Evolutionary conservation across 1,284 basidiomycete genomes (phyloP), one percentile per base, ranked within the genome.

Genomic region (Trichosporon sp.): DNA sequence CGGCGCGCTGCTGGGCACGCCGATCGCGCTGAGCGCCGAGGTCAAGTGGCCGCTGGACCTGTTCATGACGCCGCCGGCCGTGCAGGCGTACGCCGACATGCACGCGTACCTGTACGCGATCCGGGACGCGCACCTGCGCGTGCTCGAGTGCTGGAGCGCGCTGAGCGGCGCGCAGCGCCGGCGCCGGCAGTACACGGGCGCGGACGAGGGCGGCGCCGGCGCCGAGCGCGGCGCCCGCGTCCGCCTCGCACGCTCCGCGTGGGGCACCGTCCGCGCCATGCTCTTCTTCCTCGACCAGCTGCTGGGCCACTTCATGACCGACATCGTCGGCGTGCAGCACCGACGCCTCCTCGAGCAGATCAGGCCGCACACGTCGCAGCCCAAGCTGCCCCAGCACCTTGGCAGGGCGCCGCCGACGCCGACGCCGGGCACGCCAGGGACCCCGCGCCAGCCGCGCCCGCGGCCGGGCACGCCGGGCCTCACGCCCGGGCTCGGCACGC

Each of bases 31-130:
- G 29, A 87, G 86, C 1, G 93, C 92, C 77, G 85, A 81, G 8
- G 88, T 93, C 27, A 84, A 88, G 0, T 96, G 92, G 91, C 93
- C 94, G 0, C 86, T 96, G 62, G 92, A 96, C 80, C 88, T 95
- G 35, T 95, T 96, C 83, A 87, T 96, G 23, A 89, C 92, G 58
- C 85, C 89, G 11, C 84, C 88, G 0, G 92, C 94, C 75, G 85
- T 95, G 18, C 84, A 87, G 9, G 87, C 88, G 23, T 96, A 96
- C 77, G 88, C 88, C 0, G 87, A 87, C 31, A 83, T 96, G 64
- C 93, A 94, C 81, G 87, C 91, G 5, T 95, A 92, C 82, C 85
- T 96, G 3, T 90, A 90, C 25, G 90, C 93, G 0, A 83, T 96
- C 56, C 88, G 92, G 34, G 91, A 92, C 77, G 91, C 91, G 0